These are phyloP conservation scores for Fusarium brevicatenulatum DNA, from an alignment of 2,329 filamentous ascomycete species.

Conservation along the genomic window DNA sequence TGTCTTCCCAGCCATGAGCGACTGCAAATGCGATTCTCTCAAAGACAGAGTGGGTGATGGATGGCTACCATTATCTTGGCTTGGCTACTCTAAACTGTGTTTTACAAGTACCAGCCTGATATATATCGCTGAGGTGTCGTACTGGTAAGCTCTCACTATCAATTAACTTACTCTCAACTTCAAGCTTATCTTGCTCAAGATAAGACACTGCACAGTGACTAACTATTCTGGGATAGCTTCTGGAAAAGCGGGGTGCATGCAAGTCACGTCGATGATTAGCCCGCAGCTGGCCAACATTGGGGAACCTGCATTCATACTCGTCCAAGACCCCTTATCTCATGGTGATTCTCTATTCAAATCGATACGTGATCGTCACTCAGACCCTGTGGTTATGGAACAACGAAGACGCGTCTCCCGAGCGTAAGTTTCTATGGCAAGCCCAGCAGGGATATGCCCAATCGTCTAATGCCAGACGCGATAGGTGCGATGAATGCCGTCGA, in stretches of 20 bases:
- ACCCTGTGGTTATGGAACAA: neutral
- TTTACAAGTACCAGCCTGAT: neutral
- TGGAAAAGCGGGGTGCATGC: neutral
- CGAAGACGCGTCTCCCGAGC: conserved; percentile 1
- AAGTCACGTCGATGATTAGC: neutral
- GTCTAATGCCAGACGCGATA: neutral
- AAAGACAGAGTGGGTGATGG: too few species aligned
- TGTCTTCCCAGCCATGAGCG: neutral
- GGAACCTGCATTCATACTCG: neutral
- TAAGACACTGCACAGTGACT: neutral
- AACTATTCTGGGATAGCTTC: neutral
- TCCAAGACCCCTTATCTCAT: neutral
- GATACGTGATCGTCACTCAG: neutral
- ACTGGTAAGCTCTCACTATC: neutral
- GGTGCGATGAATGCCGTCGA: conserved; percentile 9
- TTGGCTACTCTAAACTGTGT: neutral
- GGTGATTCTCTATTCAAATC: too few species aligned
- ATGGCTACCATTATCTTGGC: neutral
- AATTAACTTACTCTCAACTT: neutral
- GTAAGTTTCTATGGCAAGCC: neutral
- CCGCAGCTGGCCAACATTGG: neutral
- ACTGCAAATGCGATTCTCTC: neutral
- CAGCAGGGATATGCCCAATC: neutral
- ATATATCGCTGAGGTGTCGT: too few species aligned
- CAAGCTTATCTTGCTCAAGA: neutral